Percentiles rank a stretch among this genome's conserved stretches.
Evolutionary conservation across 1,139 yeast genomes (phyloP).

Genomic region (Kazachstania sp.): DNA sequence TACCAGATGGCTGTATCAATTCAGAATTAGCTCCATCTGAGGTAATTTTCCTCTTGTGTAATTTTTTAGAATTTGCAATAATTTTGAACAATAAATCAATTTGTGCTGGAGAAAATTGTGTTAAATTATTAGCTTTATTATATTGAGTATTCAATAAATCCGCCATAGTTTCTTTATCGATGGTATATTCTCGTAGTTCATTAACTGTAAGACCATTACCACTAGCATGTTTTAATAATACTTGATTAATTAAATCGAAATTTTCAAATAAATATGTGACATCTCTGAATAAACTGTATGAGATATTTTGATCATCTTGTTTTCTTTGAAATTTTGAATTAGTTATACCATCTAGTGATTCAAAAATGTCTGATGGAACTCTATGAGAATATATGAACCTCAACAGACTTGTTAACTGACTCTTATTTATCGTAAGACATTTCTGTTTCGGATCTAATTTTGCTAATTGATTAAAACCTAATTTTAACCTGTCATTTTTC

Average conservation of each 20-base stretch:
- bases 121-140: constrained; percentile 34
- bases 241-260: constrained; percentile 34
- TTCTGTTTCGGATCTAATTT: constrained; percentile 23
- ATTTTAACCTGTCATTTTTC: constrained; percentile 28
- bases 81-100: constrained; percentile 33
- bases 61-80: constrained; percentile 31
- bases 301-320: constrained; percentile 29
- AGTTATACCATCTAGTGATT: constrained; percentile 22
- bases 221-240: constrained; percentile 30
- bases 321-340: constrained; percentile 18
- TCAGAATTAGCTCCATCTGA: not conserved
- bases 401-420: constrained; percentile 30
- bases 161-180: constrained; percentile 33
- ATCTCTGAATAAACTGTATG: constrained; percentile 33
- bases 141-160: constrained; percentile 30
- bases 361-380: constrained; percentile 31
- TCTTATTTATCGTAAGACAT: constrained; percentile 29
- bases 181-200: constrained; percentile 24
- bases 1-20: too few species aligned
- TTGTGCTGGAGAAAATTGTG: constrained; percentile 35
- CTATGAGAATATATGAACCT: constrained; percentile 32
- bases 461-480: constrained; percentile 26
- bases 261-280: constrained; percentile 33
- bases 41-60: constrained; percentile 11
- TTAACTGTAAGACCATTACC: constrained; percentile 23